Conservation (phyloP, 441 rosid genomes). For the Omphalea diandra region DNA sequence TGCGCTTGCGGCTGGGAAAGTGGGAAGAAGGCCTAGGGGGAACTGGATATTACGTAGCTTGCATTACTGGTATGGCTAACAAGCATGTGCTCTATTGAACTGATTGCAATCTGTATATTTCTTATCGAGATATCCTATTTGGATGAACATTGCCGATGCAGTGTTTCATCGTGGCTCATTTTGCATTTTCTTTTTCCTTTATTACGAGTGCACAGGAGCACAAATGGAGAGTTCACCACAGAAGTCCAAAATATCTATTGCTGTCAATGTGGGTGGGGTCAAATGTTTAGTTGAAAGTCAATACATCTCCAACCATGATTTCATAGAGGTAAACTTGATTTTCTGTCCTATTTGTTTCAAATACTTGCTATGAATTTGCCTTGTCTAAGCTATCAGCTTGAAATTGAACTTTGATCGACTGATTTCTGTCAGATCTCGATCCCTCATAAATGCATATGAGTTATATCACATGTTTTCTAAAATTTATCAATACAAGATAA, state of each 20-base stretch:
- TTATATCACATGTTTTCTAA: no score
- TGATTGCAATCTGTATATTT: background rate
- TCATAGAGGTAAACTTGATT: constrained; percentile 59
- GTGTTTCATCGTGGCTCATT: background rate
- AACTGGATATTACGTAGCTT: constrained; percentile 74
- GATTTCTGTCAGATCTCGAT: no score
- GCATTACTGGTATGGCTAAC: constrained; percentile 62
- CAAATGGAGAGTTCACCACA: constrained; percentile 31
- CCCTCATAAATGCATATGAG: no score
- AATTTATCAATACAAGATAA: no score
- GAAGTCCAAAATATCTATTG: constrained; percentile 35
- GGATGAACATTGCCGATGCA: background rate
- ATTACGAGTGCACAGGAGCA: constrained; percentile 29
- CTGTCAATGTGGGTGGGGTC: constrained; percentile 63
- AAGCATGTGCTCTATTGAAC: background rate
- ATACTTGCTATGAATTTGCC: background rate
- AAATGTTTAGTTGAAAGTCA: constrained; percentile 61
- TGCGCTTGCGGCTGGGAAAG: constrained; percentile 81
- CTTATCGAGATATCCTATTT: background rate
- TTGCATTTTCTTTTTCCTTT: constrained; percentile 1
- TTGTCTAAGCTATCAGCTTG: background rate
- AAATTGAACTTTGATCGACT: no score
- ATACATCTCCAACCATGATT: constrained; percentile 80
- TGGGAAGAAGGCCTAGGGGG: constrained; percentile 75
- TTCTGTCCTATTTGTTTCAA: background rate